Conservation (phyloP, 306 rosid species). For the Castanea crenata region DNA sequence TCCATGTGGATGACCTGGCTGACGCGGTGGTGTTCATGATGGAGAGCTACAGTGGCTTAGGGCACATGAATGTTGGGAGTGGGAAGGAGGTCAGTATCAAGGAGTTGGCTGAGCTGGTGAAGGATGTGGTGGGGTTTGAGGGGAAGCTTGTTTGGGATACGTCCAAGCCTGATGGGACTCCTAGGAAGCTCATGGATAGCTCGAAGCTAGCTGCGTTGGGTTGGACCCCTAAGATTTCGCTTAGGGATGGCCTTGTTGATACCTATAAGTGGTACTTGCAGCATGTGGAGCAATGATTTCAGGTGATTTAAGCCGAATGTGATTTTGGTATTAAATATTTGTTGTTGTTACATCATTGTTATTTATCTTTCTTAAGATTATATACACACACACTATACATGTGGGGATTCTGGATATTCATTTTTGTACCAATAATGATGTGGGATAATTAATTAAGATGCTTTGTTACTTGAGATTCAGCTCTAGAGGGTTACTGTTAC, state of each 20-base stretch:
- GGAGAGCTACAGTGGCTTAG: conserved; percentile 72
- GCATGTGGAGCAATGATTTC: conserved; percentile 56
- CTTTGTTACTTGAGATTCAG: not conserved
- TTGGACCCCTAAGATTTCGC: conserved; percentile 83
- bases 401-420: conserved; percentile 17
- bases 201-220: conserved; percentile 73
- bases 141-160: conserved; percentile 91
- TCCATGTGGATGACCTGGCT: conserved; percentile 89
- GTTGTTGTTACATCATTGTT: conserved; percentile 22
- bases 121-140: conserved; percentile 87
- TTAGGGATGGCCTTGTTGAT: conserved; percentile 84
- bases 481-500: conserved; percentile 6
- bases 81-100: conserved; percentile 85
- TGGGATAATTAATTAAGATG: conserved; percentile 27
- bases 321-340: conserved; percentile 14
- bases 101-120: conserved; percentile 84
- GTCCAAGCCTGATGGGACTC: conserved; percentile 94
- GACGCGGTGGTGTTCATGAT: conserved; percentile 75
- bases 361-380: conserved; percentile 17
- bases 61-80: conserved; percentile 88
- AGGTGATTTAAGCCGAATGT: conserved; percentile 26
- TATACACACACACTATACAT: not conserved
- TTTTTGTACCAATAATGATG: conserved; percentile 34
- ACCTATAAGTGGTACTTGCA: conserved; percentile 90
- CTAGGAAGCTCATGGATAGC: conserved; percentile 94